Conservation (phyloP, 768 basidiomycete species). For the Lentinus brumalis region DNA sequence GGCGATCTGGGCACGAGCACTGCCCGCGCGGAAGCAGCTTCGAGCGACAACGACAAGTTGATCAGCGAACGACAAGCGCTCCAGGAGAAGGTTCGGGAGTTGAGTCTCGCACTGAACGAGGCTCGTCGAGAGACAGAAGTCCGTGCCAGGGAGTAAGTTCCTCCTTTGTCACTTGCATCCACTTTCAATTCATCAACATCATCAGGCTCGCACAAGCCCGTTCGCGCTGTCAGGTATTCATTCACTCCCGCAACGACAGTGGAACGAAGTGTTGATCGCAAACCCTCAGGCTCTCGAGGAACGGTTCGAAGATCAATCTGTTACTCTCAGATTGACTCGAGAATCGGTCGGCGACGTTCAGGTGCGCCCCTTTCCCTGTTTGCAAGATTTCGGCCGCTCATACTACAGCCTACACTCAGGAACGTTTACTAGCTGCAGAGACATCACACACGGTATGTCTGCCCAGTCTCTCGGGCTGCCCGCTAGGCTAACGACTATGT, state of each 20-base stretch:
- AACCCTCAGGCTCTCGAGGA: constrained; percentile 51
- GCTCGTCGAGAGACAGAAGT: constrained; percentile 6
- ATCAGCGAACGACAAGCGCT: not conserved
- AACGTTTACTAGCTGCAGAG: constrained; percentile 41
- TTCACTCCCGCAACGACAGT: not conserved
- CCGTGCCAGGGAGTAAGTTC: constrained; percentile 21
- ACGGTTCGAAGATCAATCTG: constrained; percentile 57
- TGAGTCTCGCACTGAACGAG: constrained; percentile 1
- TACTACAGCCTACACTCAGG: constrained; percentile 28
- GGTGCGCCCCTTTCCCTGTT: constrained; percentile 29
- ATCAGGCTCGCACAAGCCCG: constrained; percentile 20
- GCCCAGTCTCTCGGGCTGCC: constrained; percentile 5
- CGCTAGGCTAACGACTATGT: constrained; percentile 1
- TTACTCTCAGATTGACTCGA: constrained; percentile 54
- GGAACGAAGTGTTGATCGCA: not conserved
- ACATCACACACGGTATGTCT: constrained; percentile 37
- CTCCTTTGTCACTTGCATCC: not conserved
- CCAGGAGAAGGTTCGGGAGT: not conserved
- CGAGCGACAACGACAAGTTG: not conserved
- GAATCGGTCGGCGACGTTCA: constrained; percentile 57
- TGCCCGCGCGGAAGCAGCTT: constrained; percentile 11
- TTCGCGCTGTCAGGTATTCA: constrained; percentile 19
- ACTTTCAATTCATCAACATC: not conserved
- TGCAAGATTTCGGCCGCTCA: not conserved
- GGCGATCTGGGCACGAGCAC: constrained; percentile 10